Base-by-base conservation (phyloP, 345 rosid species). In the Aegle marmelos region DNA sequence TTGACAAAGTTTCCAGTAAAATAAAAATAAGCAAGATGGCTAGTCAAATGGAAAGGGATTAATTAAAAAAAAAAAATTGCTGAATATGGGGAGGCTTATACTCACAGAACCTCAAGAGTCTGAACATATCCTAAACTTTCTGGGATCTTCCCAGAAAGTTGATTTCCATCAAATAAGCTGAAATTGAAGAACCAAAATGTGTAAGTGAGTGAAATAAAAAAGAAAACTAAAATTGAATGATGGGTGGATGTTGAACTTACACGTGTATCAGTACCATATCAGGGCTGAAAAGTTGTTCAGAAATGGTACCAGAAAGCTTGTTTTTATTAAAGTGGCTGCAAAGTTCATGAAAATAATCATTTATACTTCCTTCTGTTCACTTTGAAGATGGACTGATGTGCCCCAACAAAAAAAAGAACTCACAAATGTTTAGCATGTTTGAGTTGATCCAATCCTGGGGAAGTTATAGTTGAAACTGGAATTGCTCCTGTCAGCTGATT, bases 61-160 rank as follows among this genome's bases (percentile, higher is more conserved):
- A 28, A 70, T 24, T 31, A 27, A 24, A 11, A 75, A 36, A 11
- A 8, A 22, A 39, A 67, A 39, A 41, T 2, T 11, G 78, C 71
- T 68, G 27, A 48, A 39, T 37, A 19, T 45, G 36, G 4, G 41
- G 65, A 60, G 33, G 34, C 58, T 65, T 56, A 78, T 76, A 96
- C 99, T 96, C 89, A 96, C 98, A 94, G 95, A 91, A 89, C 97
- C 86, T 96, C 99, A 41, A 96, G 97, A 21, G 95, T 89, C 89
- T 85, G 90, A 84, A 96, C 89, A 0, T 65, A 83, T 83, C 91
- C 97, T 81, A 94, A 53, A 17, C 95, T 72, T 53, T 89, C 41
- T 1, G 99, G 98, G 76, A 96, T 88, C n/a, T 71, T 68, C 69
- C 97, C 98, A 27, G 75, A 85, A 64, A 96, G 83, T 69, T 82